A percentile compares a stretch with the other conserved stretches of the same genome.
These are phyloP conservation scores for Colletotrichum cordylinicola DNA, from an alignment of 2,329 filamentous ascomycete genomes.

Conservation along the genomic window DNA sequence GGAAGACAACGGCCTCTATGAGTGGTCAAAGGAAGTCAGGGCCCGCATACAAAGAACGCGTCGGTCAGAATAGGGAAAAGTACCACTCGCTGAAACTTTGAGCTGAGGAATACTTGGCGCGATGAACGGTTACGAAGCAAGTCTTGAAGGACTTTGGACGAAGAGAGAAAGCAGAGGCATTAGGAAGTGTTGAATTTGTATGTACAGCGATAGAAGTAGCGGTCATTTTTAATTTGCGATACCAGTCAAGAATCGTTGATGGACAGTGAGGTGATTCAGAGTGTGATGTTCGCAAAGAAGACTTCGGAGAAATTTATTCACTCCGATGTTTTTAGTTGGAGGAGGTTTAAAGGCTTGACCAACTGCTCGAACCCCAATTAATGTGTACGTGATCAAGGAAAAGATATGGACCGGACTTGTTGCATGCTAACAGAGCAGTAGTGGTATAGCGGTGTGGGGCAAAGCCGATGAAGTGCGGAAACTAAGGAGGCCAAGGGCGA, in stretches of 20 bases:
- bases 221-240: rapidly evolving
- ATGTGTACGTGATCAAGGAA: not conserved
- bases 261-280: rapidly evolving
- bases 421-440: not conserved
- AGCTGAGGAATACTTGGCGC: no score
- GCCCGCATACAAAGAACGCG: no score
- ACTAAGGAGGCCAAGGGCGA: not conserved
- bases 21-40: no score
- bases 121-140: no score
- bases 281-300: rapidly evolving
- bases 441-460: not conserved
- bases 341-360: rapidly evolving
- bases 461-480: not conserved
- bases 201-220: not conserved
- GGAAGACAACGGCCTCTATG: rapidly evolving
- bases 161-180: not conserved
- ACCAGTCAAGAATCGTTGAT: rapidly evolving
- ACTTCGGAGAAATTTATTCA: rapidly evolving
- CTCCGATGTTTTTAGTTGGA: rapidly evolving
- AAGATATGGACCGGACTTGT: not conserved
- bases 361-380: not conserved
- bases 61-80: no score
- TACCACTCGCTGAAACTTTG: no score
- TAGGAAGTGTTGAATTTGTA: not conserved
- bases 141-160: not conserved